These are phyloP conservation scores for Spathaspora passalidarum DNA, from an alignment of 805 yeast genomes.

Conservation along the genomic window DNA sequence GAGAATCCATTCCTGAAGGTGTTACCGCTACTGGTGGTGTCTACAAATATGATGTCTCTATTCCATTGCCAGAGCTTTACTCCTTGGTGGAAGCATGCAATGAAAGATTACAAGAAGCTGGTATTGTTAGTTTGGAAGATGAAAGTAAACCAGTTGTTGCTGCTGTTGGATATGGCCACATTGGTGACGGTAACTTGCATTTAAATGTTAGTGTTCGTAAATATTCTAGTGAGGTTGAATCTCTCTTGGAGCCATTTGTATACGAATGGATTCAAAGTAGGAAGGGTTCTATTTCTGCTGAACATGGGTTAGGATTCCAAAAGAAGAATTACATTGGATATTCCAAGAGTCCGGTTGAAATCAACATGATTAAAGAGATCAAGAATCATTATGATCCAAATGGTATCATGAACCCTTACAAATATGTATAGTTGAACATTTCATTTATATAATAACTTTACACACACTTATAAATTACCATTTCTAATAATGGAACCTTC, in stretches of 20 bases:
- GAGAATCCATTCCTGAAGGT: slow-evolving; percentile 92
- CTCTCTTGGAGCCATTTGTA: slow-evolving; percentile 86
- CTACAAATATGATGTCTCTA: slow-evolving; percentile 93
- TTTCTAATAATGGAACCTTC: slow-evolving; percentile 31
- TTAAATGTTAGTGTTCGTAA: slow-evolving; percentile 87
- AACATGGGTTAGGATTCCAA: slow-evolving; percentile 96
- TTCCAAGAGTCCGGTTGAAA: slow-evolving; percentile 71
- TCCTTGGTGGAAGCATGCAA: slow-evolving; percentile 79
- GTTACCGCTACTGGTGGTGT: slow-evolving; percentile 86
- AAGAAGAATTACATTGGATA: slow-evolving; percentile 88
- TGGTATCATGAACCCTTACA: slow-evolving; percentile 90
- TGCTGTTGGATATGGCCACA: slow-evolving; percentile 96
- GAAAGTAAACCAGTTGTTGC: slow-evolving; percentile 76
- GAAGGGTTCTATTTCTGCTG: slow-evolving; percentile 92
- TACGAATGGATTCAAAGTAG: slow-evolving; percentile 79
- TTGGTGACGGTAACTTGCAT: slow-evolving; percentile 96
- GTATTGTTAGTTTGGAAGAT: slow-evolving; percentile 56
- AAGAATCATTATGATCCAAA: slow-evolving; percentile 88
- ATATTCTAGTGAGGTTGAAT: slow-evolving; percentile 76
- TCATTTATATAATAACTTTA: slow-evolving; percentile 1
- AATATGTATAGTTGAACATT: slow-evolving; percentile 53
- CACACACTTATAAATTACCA: slow-evolving; percentile 17
- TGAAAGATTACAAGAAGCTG: slow-evolving; percentile 52
- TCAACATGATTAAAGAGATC: slow-evolving; percentile 70
- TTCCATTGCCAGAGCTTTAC: slow-evolving; percentile 80